These are phyloP conservation scores for Lactarius pseudohatsudake DNA, from an alignment of 768 basidiomycete genomes.

Conservation along the genomic window DNA sequence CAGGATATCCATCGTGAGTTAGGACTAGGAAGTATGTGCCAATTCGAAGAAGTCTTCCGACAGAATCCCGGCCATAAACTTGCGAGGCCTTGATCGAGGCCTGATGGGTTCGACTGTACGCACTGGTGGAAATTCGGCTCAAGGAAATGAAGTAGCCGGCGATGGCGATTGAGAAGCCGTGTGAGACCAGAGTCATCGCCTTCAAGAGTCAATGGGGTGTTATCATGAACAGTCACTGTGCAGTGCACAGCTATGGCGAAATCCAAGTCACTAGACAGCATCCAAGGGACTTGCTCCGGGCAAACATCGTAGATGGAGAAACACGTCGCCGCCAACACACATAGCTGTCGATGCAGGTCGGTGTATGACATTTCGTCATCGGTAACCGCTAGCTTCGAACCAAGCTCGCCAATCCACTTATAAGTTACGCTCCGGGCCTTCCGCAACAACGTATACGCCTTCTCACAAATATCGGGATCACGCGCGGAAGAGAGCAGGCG, in stretches of 20 bases:
- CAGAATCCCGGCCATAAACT: constrained; percentile 8
- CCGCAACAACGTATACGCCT: constrained; percentile 4
- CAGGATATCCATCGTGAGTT: constrained; percentile 19
- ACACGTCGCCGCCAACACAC: constrained; percentile 12
- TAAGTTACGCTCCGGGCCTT: not conserved
- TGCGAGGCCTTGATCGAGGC: constrained; percentile 3
- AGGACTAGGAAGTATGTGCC: constrained; percentile 5
- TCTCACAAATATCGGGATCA: too few species aligned
- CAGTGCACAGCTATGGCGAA: constrained; percentile 14
- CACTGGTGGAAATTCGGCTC: not conserved
- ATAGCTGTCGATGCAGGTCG: not conserved
- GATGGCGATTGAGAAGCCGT: constrained; percentile 6
- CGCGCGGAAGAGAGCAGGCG: too few species aligned
- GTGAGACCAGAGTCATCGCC: not conserved
- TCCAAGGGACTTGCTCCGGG: not conserved
- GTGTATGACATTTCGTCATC: not conserved
- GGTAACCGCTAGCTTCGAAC: not conserved
- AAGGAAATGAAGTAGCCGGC: constrained; percentile 2
- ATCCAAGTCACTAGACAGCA: not conserved
- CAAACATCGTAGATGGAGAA: constrained; percentile 9
- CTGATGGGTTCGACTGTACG: too few species aligned
- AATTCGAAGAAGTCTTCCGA: constrained; percentile 2
- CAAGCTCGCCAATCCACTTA: constrained; percentile 6
- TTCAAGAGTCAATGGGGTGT: not conserved
- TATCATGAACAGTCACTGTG: constrained; percentile 13